Evolutionary conservation across 169 alveolate species (phyloP).

Genomic region (Plasmodium inui): DNA sequence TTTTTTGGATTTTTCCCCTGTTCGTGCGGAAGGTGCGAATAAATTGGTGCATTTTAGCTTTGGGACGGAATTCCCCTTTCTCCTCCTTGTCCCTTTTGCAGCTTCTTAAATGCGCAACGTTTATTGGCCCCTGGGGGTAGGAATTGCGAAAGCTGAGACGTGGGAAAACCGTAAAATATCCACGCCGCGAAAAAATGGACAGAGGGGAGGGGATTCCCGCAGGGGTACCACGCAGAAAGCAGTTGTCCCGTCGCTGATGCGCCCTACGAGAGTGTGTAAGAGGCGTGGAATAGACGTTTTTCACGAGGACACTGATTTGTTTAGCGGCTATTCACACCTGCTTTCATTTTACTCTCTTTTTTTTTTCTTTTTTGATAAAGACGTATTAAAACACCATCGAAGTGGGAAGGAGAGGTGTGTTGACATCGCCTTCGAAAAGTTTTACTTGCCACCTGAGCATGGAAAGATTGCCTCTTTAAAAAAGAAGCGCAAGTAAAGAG

Average conservation of each 20-base stretch:
- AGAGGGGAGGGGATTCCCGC: not conserved
- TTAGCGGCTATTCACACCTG: not conserved
- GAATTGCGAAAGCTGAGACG: not conserved
- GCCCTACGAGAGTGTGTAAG: not conserved
- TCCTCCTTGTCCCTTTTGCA: not conserved
- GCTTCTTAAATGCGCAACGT: not conserved
- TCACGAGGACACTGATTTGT: not conserved
- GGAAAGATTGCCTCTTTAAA: not conserved
- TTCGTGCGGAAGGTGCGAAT: not conserved
- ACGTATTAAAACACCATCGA: not conserved
- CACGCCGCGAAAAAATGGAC: not conserved
- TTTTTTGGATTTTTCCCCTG: not conserved
- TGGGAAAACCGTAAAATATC: not conserved
- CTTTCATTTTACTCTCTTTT: not conserved
- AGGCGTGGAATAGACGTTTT: not conserved
- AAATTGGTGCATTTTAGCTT: not conserved
- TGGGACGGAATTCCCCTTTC: not conserved
- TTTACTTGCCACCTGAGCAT: not conserved
- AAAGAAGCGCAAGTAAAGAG: not conserved
- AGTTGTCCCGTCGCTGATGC: not conserved
- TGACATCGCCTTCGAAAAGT: not conserved
- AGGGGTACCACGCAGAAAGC: not conserved
- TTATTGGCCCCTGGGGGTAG: not conserved
- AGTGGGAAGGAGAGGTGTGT: not conserved
- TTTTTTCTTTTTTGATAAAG: not conserved